phyloP scores from a whole-genome alignment of 1,284 basidiomycete species.

The Ganoderma boninense region DNA sequence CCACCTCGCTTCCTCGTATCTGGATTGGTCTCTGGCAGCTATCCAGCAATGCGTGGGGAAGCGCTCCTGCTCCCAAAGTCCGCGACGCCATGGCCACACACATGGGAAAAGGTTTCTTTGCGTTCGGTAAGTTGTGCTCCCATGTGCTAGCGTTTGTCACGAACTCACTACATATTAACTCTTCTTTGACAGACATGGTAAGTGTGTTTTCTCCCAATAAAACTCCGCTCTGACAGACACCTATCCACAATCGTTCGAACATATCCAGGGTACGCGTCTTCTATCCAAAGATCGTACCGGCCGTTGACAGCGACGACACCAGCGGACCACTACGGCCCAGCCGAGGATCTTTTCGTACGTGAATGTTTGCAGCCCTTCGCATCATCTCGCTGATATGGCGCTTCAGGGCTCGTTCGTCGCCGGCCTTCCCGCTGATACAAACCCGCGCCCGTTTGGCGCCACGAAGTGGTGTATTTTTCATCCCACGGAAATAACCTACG shows the following conservation, averaged over 20 bases:
- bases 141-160: background rate
- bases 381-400: slow-evolving; percentile 12
- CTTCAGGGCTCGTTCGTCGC: slow-evolving; percentile 58
- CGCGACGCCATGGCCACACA: slow-evolving; percentile 70
- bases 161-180: slow-evolving; percentile 6
- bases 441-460: slow-evolving; percentile 59
- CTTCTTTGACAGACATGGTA: slow-evolving; percentile 44
- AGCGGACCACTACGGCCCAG: slow-evolving; percentile 84
- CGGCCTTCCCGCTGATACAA: slow-evolving; percentile 23
- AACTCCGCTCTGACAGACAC: slow-evolving; percentile 5
- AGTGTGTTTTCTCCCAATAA: slow-evolving; percentile 18
- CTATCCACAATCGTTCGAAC: slow-evolving; percentile 6
- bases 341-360: slow-evolving; percentile 77
- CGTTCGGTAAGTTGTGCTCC: slow-evolving; percentile 62
- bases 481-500: slow-evolving; percentile 53
- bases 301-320: slow-evolving; percentile 14
- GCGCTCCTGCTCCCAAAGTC: slow-evolving; percentile 66
- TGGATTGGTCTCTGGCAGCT: slow-evolving; percentile 73
- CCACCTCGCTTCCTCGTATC: slow-evolving; percentile 28
- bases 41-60: slow-evolving; percentile 82
- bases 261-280: slow-evolving; percentile 29
- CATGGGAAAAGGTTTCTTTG: slow-evolving; percentile 68
- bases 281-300: background rate
- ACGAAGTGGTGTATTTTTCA: slow-evolving; percentile 85
- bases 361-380: background rate